Evolutionary conservation across 495 filamentous ascomycete species (phyloP).

Genomic region (Penicillium pancosmium): DNA sequence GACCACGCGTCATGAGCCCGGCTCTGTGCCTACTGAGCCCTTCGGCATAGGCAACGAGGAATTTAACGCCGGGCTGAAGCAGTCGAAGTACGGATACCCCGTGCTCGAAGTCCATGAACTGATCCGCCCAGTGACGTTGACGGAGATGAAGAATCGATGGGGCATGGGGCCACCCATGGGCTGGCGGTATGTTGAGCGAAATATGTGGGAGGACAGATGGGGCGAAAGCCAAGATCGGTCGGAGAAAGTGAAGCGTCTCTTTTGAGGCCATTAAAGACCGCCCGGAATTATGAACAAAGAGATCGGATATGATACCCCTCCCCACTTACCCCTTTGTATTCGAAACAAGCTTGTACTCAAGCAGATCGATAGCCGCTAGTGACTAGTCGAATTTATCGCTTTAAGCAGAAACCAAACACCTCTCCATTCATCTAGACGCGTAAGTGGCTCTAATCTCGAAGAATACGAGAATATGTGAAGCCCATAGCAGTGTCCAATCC

Average conservation of each 20-base stretch:
- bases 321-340: neutral
- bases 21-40: slow-evolving; percentile 15
- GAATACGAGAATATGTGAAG: too few species aligned
- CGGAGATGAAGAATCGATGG: slow-evolving; percentile 31
- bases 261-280: neutral
- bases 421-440: too few species aligned
- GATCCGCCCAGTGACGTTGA: slow-evolving; percentile 27
- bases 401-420: too few species aligned
- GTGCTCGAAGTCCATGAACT: slow-evolving; percentile 22
- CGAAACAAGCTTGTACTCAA: neutral
- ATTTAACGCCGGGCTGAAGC: slow-evolving; percentile 40
- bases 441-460: too few species aligned
- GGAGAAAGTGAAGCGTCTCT: neutral
- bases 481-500: too few species aligned
- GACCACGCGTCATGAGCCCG: slow-evolving; percentile 35
- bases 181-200: slow-evolving; percentile 2
- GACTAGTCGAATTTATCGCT: too few species aligned
- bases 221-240: neutral
- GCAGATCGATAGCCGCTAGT: neutral
- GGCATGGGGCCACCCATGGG: slow-evolving; percentile 2
- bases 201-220: slow-evolving; percentile 9
- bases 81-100: slow-evolving; percentile 34
- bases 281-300: neutral
- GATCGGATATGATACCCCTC: neutral
- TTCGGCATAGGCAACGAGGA: slow-evolving; percentile 42